phyloP scores from a whole-genome alignment of 345 rosid species.

The Salix dunnii region DNA sequence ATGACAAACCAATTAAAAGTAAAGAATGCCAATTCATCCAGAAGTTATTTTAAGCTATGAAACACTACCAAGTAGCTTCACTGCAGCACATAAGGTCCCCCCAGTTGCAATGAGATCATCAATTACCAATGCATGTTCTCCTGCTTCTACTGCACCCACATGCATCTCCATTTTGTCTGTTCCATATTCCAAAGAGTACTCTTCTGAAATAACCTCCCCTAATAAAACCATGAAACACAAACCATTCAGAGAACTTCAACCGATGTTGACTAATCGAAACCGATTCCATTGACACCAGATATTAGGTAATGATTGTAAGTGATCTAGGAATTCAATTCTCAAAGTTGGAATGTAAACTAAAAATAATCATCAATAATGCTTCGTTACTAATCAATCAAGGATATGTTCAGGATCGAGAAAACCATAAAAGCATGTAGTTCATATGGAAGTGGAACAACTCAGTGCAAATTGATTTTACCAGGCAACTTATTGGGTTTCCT shows the following conservation, averaged over 20 bases:
- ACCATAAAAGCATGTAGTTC: background rate
- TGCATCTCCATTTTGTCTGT: conserved; percentile 94
- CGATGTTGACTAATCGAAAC: background rate
- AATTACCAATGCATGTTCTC: conserved; percentile 78
- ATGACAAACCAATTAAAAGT: too few species aligned
- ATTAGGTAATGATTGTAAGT: background rate
- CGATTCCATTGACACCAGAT: background rate
- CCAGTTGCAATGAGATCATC: conserved; percentile 99
- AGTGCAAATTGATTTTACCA: conserved; percentile 37
- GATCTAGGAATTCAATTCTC: background rate
- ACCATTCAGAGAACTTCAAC: background rate
- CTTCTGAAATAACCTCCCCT: conserved; percentile 91
- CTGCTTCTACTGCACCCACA: conserved; percentile 88
- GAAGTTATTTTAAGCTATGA: background rate
- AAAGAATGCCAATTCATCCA: background rate
- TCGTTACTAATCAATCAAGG: background rate
- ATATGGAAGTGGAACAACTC: background rate
- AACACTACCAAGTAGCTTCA: conserved; percentile 79
- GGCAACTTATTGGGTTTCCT: conserved; percentile 96
- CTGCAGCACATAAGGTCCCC: conserved; percentile 87
- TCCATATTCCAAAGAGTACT: conserved; percentile 95
- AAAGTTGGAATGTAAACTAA: background rate
- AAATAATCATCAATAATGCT: background rate
- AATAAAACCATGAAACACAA: conserved; percentile 14
- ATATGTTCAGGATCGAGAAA: background rate